Evolutionary conservation across 495 filamentous ascomycete species (phyloP).

Genomic region (Sordaria brevicollis): DNA sequence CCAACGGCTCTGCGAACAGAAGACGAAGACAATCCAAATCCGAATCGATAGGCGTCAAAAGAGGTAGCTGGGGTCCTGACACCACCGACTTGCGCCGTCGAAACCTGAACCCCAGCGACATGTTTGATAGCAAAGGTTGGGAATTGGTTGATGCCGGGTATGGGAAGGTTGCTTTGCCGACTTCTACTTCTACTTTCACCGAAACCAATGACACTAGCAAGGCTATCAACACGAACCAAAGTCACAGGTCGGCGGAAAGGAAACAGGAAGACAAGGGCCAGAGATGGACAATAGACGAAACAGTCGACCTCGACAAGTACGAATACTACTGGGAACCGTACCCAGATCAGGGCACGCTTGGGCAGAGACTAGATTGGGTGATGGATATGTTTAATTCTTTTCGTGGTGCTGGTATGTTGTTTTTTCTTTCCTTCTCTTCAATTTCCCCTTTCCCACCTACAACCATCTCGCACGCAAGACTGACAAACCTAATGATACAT

Average conservation of each 20-base stretch:
- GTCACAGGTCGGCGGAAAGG: neutral
- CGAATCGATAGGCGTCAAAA: neutral
- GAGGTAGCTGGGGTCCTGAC: neutral
- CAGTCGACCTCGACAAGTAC: conserved; percentile 9
- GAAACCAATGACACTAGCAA: too few relatives aligned
- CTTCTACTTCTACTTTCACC: too few relatives aligned
- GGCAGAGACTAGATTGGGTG: conserved; percentile 61
- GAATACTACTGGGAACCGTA: conserved; percentile 65
- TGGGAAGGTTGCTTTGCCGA: neutral
- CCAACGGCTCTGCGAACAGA: too few relatives aligned
- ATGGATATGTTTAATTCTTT: conserved; percentile 58
- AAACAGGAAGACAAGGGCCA: conserved; percentile 20
- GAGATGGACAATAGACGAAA: conserved; percentile 19
- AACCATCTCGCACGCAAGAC: neutral
- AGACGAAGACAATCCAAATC: neutral
- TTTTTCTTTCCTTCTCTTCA: neutral
- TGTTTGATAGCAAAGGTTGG: neutral
- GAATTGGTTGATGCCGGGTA: neutral
- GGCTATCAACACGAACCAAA: neutral
- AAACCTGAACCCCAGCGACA: neutral
- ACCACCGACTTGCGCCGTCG: neutral
- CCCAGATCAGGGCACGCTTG: conserved; percentile 43
- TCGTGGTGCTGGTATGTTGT: conserved; percentile 43
- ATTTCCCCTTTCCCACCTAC: neutral
- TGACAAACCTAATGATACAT: neutral